These are phyloP conservation scores for Ophiosphaerella herpotricha DNA, from an alignment of 2,329 filamentous ascomycete species.

Conservation along the genomic window DNA sequence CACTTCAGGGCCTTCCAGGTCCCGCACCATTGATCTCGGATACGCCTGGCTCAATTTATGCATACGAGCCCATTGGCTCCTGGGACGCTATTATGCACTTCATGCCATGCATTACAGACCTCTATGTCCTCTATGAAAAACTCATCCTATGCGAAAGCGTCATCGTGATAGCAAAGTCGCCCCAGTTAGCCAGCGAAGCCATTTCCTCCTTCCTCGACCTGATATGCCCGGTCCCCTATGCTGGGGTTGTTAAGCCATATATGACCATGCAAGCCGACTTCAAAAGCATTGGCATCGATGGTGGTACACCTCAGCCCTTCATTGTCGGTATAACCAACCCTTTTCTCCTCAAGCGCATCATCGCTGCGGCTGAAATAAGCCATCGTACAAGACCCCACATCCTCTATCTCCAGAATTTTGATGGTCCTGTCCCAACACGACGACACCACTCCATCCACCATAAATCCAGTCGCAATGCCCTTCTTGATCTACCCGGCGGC, in stretches of 20 bases:
- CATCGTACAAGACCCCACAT: conserved; percentile 44
- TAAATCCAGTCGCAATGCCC: conserved; percentile 39
- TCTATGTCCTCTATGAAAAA: conserved; percentile 49
- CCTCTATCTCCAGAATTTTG: conserved; percentile 45
- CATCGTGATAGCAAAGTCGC: conserved; percentile 49
- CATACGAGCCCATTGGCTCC: conserved; percentile 46
- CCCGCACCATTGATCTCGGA: conserved; percentile 37
- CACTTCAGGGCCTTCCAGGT: conserved; percentile 45
- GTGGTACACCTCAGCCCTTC: conserved; percentile 45
- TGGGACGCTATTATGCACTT: conserved; percentile 47
- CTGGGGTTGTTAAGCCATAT: conserved; percentile 47
- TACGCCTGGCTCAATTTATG: conserved; percentile 42
- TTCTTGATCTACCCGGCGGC: conserved; percentile 46
- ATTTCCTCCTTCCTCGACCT: conserved; percentile 48
- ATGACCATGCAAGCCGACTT: conserved; percentile 52
- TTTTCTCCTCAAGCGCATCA: conserved; percentile 47
- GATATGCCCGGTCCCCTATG: conserved; percentile 48
- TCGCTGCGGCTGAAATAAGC: conserved; percentile 40
- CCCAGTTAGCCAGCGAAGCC: conserved; percentile 47
- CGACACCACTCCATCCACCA: conserved; percentile 45
- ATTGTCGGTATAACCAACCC: conserved; percentile 50
- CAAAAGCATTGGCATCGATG: conserved; percentile 46
- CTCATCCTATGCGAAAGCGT: conserved; percentile 48
- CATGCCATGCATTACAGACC: conserved; percentile 48
- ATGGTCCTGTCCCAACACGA: conserved; percentile 42